Evolutionary conservation across 2,329 filamentous ascomycete species (phyloP).

Genomic region (Arthrobotrys iridis): DNA sequence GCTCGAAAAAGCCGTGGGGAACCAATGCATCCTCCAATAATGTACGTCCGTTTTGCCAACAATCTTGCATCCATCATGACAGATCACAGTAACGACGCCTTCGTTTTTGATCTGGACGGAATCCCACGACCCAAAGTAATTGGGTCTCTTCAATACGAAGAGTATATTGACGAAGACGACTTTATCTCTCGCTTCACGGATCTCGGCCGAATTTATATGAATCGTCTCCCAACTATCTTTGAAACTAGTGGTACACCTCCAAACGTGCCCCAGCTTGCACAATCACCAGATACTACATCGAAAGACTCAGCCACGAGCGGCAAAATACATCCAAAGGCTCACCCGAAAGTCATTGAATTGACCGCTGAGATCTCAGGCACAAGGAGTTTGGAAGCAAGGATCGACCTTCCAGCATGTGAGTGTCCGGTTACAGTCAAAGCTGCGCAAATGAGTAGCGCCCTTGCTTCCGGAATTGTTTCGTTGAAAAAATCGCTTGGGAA

Average conservation of each 20-base stretch:
- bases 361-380: conserved; percentile 18
- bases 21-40: neutral
- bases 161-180: conserved; percentile 2
- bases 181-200: conserved; percentile 25
- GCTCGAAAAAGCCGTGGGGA: neutral
- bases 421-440: neutral
- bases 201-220: neutral
- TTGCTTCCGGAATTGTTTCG: neutral
- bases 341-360: conserved; percentile 2
- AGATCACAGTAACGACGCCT: conserved; percentile 27
- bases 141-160: neutral
- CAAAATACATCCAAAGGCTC: neutral
- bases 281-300: neutral
- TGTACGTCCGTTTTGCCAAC: conserved; percentile 39
- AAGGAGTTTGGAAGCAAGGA: neutral
- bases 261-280: neutral
- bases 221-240: conserved; percentile 13
- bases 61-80: conserved; percentile 21
- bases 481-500: neutral
- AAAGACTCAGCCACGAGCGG: neutral
- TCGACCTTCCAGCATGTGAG: neutral
- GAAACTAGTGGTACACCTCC: conserved; percentile 3
- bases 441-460: neutral
- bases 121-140: conserved; percentile 19
- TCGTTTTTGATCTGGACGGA: conserved; percentile 13